A percentile compares a stretch with the other conserved stretches of the same genome.
These are phyloP conservation scores for Boletus bicolor DNA, from an alignment of 768 basidiomycete species.

Conservation along the genomic window DNA sequence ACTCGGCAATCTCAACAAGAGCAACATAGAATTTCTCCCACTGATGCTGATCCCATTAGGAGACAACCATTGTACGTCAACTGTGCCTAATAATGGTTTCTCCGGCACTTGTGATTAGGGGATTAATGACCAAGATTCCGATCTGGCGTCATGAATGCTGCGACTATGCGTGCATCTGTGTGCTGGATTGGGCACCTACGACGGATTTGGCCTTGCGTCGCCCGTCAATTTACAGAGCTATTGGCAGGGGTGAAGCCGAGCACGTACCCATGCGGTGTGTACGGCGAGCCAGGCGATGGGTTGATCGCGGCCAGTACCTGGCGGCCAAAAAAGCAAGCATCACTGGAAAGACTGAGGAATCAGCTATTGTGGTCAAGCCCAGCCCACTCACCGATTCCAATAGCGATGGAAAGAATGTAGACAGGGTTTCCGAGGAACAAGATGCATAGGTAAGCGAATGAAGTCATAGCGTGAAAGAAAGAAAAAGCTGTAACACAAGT, in stretches of 20 bases:
- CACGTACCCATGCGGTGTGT: not conserved
- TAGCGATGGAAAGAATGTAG: not conserved
- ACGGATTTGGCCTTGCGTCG: not conserved
- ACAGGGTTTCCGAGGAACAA: not conserved
- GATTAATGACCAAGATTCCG: not conserved
- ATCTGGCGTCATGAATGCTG: not conserved
- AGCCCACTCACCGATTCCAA: conserved; percentile 3
- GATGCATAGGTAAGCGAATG: not conserved
- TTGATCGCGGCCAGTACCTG: not conserved
- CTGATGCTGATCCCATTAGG: too few species aligned
- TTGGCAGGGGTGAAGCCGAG: not conserved
- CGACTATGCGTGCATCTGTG: not conserved
- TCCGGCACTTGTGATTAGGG: not conserved
- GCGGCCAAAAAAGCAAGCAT: not conserved
- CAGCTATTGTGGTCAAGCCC: not conserved
- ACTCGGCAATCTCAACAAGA: not conserved
- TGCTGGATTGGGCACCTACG: not conserved
- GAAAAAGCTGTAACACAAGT: too few species aligned
- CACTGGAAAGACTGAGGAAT: not conserved
- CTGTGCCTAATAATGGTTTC: not conserved
- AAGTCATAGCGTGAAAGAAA: not conserved
- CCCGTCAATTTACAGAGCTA: not conserved
- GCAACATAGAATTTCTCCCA: not conserved
- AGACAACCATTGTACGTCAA: not conserved
- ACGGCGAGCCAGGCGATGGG: not conserved